Conservation (phyloP, 2,329 filamentous ascomycete species). For the Xylaria sp. region DNA sequence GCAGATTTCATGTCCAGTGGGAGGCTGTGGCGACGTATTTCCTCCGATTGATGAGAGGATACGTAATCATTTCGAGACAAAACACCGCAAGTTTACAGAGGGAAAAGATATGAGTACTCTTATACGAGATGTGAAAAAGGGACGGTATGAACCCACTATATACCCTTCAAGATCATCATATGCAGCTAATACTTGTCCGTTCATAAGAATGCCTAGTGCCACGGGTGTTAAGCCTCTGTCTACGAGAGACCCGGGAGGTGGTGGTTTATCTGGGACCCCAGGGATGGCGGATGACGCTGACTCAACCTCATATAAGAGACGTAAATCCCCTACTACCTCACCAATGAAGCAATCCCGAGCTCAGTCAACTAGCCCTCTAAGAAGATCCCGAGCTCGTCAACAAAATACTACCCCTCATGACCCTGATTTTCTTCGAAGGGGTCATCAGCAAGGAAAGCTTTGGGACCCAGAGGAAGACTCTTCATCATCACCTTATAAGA, state of each 20-base stretch:
- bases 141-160: conserved; percentile 25
- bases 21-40: conserved; percentile 18
- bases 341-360: conserved; percentile 25
- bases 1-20: conserved; percentile 17
- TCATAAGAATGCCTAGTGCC: conserved; percentile 11
- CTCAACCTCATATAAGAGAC: conserved; percentile 35
- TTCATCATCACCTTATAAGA: conserved; percentile 26
- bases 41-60: conserved; percentile 26
- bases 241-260: conserved; percentile 24
- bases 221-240: conserved; percentile 14
- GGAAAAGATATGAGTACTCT: conserved; percentile 30
- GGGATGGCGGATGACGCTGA: conserved; percentile 24
- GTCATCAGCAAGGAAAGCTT: conserved; percentile 39
- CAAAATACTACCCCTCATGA: conserved; percentile 33
- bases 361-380: conserved; percentile 39
- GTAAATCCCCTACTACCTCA: conserved; percentile 37
- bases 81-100: conserved; percentile 21
- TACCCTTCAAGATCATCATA: neutral
- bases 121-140: conserved; percentile 28
- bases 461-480: conserved; percentile 41
- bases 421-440: conserved; percentile 40
- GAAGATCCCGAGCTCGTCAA: conserved; percentile 40
- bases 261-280: conserved; percentile 15
- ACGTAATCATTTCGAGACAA: conserved; percentile 23
- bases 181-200: conserved; percentile 15